phyloP scores from a whole-genome alignment of 345 rosid species.

The Eucalyptus virginea region DNA sequence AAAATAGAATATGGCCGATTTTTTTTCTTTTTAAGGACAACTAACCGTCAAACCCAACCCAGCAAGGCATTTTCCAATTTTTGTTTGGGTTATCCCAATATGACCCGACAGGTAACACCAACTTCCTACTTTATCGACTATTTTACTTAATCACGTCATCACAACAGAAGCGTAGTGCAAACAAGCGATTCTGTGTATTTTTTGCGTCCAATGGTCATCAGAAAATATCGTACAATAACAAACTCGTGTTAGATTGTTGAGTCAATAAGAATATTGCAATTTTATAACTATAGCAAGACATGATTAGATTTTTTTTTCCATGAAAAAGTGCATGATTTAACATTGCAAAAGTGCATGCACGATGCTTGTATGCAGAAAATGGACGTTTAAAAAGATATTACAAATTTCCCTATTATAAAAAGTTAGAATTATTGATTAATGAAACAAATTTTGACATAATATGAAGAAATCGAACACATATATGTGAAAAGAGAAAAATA shows the following conservation, averaged over 20 bases:
- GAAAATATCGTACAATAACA: background rate
- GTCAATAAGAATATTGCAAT: background rate
- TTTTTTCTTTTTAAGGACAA: background rate
- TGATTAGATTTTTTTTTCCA: background rate
- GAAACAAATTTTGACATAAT: background rate
- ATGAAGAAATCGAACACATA: background rate
- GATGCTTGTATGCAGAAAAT: background rate
- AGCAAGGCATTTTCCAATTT: too few species aligned
- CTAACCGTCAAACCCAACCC: background rate
- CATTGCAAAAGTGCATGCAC: background rate
- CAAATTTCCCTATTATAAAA: background rate
- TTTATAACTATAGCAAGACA: background rate
- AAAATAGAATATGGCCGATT: background rate
- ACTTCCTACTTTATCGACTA: background rate
- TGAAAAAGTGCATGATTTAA: background rate
- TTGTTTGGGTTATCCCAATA: background rate
- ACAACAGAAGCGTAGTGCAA: background rate
- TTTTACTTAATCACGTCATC: background rate
- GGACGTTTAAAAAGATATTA: background rate
- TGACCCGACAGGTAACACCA: background rate
- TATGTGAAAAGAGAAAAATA: too few species aligned
- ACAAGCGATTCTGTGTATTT: background rate
- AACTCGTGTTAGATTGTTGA: background rate
- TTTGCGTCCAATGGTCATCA: background rate
- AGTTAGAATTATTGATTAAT: background rate